phyloP scores from a whole-genome alignment of 2,329 filamentous ascomycete genomes.

The Diplodia mutila region DNA sequence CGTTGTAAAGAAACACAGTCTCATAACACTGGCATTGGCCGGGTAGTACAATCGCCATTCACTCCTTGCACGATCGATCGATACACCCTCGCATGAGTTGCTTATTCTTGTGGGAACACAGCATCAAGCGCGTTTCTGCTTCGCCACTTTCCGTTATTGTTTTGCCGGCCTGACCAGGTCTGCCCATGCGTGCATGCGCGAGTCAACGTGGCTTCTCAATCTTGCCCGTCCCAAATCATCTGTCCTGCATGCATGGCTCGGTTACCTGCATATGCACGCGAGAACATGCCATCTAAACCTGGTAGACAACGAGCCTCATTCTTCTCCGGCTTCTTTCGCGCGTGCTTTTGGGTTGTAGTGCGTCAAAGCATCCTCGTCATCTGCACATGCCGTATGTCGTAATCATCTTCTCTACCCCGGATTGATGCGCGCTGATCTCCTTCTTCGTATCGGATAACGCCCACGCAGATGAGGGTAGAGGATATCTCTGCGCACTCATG shows the following conservation, averaged over 20 bases:
- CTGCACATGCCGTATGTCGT: background rate
- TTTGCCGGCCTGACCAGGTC: too few species aligned
- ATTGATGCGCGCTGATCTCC: background rate
- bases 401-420: background rate
- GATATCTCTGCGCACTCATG: background rate
- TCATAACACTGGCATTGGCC: too few species aligned
- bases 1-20: too few species aligned
- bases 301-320: background rate
- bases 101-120: background rate
- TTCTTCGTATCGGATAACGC: background rate
- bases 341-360: background rate
- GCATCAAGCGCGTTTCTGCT: too few species aligned
- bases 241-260: background rate
- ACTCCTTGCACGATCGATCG: background rate
- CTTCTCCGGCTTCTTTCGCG: background rate
- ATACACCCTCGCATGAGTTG: background rate
- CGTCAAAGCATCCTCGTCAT: background rate
- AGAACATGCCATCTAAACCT: too few species aligned
- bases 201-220: background rate
- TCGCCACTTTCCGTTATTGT: background rate
- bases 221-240: too few species aligned
- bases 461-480: background rate
- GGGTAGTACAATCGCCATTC: background rate
- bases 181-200: background rate
- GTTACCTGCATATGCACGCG: background rate